Evolutionary conservation across 2,329 filamentous ascomycete genomes (phyloP), one percentile per base, ranked within the genome.

Genomic region (Colletotrichum truncatum): DNA sequence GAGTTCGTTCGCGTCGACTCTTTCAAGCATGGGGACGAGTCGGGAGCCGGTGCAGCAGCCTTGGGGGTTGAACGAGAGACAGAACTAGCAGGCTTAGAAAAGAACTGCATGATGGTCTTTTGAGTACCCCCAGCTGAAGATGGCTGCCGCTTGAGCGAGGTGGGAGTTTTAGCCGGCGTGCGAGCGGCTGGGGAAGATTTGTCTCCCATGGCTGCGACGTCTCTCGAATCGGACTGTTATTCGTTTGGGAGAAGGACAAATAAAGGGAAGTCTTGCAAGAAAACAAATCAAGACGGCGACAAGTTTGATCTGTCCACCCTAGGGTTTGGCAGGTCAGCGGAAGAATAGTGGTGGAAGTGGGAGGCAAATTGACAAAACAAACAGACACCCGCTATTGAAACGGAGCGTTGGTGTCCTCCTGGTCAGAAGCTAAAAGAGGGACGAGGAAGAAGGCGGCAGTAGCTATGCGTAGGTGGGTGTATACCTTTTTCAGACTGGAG

Each of bases 1-100:
- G 79, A 75, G 59, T 82, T 84, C 67, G 79, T 79, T 52, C 84
- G 84, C 16, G 77, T 79, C 25, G 79, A 78, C 70, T 82, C 80
- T 69, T 79, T 76, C 7, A 82, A 72, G 67, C 75, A 77, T 7
- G 78, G 74, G 7, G 76, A 74, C 67, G 73, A 70, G 60, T 73
- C 69, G 63, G 76, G 70, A 66, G 74, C 72, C 61, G 73, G 75
- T 64, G 74, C 70, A 23, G 75, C 68, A 18, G 74, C 68, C 3
- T 74, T 72, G n/a, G 76, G 70, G 23, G 77, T 72, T 14, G 78
- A 68, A n/a, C 73, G 73, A 9, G 75, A 73, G 28, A 76, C 68
- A 23, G 72, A 69, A 45, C 41, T 55, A 0, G 78, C 75, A n/a
- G 78, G 77, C 67, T 81, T 82, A 55, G 78, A 75, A 65, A 82